A percentile compares a stretch with the other conserved stretches of the same genome.
phyloP scores from a whole-genome alignment of 2,329 filamentous ascomycete genomes.

The Curvularia verruculosa region DNA sequence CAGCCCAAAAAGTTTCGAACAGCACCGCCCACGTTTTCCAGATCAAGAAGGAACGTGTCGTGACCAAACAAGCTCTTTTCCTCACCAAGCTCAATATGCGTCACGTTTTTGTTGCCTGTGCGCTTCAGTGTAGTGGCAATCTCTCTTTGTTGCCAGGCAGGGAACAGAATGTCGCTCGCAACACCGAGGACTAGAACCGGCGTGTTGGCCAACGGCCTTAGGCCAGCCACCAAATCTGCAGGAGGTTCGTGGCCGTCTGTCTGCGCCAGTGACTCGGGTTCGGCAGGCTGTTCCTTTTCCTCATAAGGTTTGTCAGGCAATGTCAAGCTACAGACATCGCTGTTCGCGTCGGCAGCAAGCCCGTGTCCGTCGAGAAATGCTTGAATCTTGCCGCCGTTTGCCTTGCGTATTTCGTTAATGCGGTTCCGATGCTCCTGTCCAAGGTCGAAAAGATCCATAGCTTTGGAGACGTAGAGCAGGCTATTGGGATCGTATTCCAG shows the following conservation, averaged over 20 bases:
- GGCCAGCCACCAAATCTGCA: slow-evolving; percentile 77
- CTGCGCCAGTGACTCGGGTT: slow-evolving; percentile 27
- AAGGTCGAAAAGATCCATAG: slow-evolving; percentile 97
- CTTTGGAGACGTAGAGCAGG: slow-evolving; percentile 93
- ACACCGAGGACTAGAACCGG: slow-evolving; percentile 91
- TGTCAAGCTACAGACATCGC: slow-evolving; percentile 75
- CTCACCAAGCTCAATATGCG: slow-evolving; percentile 89
- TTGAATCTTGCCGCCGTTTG: slow-evolving; percentile 65
- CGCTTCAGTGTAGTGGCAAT: slow-evolving; percentile 81
- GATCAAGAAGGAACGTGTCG: slow-evolving; percentile 91
- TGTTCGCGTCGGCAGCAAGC: slow-evolving; percentile 27
- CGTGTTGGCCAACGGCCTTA: slow-evolving; percentile 73
- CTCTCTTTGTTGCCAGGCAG: slow-evolving; percentile 96
- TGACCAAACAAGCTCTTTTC: slow-evolving; percentile 95
- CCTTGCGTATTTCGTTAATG: slow-evolving; percentile 66
- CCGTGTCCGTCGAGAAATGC: slow-evolving; percentile 47
- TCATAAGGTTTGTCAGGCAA: slow-evolving; percentile 84
- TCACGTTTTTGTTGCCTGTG: slow-evolving; percentile 79
- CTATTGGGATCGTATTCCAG: slow-evolving; percentile 96
- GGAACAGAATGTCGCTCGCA: slow-evolving; percentile 94
- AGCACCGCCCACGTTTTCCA: slow-evolving; percentile 88
- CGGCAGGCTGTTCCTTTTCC: slow-evolving; percentile 69
- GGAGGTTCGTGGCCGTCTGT: slow-evolving; percentile 64
- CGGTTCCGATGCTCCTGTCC: slow-evolving; percentile 72
- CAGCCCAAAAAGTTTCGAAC: slow-evolving; percentile 78